Evolutionary conservation across 768 basidiomycete genomes (phyloP).

Genomic region (Podaxis pistillaris): DNA sequence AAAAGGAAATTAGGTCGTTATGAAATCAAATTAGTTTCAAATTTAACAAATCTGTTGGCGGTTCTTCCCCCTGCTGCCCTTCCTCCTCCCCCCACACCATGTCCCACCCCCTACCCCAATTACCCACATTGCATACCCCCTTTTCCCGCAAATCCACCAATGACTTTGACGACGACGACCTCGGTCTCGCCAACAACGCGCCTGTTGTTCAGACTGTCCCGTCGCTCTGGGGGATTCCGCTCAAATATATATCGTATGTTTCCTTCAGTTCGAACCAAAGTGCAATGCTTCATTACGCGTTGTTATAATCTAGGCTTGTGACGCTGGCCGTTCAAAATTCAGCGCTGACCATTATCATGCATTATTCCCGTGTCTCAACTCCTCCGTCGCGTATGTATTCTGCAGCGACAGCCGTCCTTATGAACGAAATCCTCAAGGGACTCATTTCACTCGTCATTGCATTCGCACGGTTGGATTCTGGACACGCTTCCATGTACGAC

Average conservation of each 20-base stretch:
- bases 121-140: slow-evolving; percentile 5
- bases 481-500: slow-evolving; percentile 24
- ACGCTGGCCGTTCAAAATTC: slow-evolving; percentile 95
- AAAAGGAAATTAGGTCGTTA: slow-evolving; percentile 5
- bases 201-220: slow-evolving; percentile 28
- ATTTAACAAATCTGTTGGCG: background rate
- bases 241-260: slow-evolving; percentile 81
- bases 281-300: slow-evolving; percentile 7
- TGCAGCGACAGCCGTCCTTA: slow-evolving; percentile 89
- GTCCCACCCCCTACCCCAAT: slow-evolving; percentile 8
- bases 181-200: slow-evolving; percentile 6
- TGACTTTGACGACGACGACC: background rate
- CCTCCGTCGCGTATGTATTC: slow-evolving; percentile 79
- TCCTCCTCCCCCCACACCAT: slow-evolving; percentile 7
- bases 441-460: slow-evolving; percentile 85
- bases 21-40: background rate
- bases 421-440: slow-evolving; percentile 94
- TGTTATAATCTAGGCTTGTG: slow-evolving; percentile 49
- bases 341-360: slow-evolving; percentile 89
- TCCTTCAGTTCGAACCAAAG: background rate
- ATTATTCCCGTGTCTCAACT: slow-evolving; percentile 87
- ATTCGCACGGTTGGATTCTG: slow-evolving; percentile 55
- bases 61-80: background rate
- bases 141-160: background rate
- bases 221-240: slow-evolving; percentile 65